phyloP scores from a whole-genome alignment of 2,329 filamentous ascomycete species.

The Alternaria postmessia region DNA sequence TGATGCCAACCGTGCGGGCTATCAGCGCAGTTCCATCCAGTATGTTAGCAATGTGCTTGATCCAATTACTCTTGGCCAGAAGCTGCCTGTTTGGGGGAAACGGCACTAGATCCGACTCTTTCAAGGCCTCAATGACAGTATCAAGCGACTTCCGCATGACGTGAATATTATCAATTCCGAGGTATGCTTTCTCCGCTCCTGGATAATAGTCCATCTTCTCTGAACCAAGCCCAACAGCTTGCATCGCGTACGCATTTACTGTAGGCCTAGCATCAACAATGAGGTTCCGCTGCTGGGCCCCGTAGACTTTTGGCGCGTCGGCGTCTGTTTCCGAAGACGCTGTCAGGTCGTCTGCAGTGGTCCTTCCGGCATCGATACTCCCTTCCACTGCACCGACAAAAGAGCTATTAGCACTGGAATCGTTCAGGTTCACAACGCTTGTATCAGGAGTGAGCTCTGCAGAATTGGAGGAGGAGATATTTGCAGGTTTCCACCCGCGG shows the following conservation, averaged over 20 bases:
- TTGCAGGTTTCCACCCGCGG: slow-evolving; percentile 45
- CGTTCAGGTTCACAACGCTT: slow-evolving; percentile 44
- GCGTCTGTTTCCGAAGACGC: slow-evolving; percentile 49
- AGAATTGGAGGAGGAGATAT: slow-evolving; percentile 34
- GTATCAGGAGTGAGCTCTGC: slow-evolving; percentile 42
- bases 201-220: slow-evolving; percentile 99
- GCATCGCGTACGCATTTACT: slow-evolving; percentile 93
- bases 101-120: slow-evolving; percentile 87
- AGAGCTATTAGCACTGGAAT: slow-evolving; percentile 45
- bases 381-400: slow-evolving; percentile 44
- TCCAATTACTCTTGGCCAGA: slow-evolving; percentile 85
- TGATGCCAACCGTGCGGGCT: slow-evolving; percentile 85
- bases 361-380: slow-evolving; percentile 27
- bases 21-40: slow-evolving; percentile 86
- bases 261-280: slow-evolving; percentile 96
- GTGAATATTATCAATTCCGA: slow-evolving; percentile 98
- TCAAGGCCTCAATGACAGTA: slow-evolving; percentile 87
- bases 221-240: slow-evolving; percentile 89
- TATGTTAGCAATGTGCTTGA: slow-evolving; percentile 86
- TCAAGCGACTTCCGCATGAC: slow-evolving; percentile 93
- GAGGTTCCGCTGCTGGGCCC: slow-evolving; percentile 89
- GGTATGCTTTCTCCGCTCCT: slow-evolving; percentile 87
- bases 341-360: slow-evolving; percentile 38
- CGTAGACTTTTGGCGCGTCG: slow-evolving; percentile 68
- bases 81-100: slow-evolving; percentile 82